These are phyloP conservation scores for Dalbergia cultrata DNA, from an alignment of 306 rosid genomes.

Conservation along the genomic window DNA sequence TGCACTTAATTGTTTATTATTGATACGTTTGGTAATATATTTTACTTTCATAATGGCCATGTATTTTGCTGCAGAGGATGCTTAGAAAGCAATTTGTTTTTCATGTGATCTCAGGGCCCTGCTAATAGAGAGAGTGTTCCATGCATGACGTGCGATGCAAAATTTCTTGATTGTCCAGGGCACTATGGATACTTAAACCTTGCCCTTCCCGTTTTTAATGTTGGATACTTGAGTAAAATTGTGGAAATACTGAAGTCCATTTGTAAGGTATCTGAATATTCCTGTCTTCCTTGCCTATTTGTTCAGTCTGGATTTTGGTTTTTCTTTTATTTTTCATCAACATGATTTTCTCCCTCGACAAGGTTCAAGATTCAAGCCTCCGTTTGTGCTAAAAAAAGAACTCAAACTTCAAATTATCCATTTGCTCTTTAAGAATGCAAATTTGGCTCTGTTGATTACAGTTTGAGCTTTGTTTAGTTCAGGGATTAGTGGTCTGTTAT, in stretches of 20 bases:
- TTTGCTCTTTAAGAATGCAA: conserved; percentile 13
- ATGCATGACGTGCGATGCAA: conserved; percentile 85
- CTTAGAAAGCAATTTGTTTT: neutral
- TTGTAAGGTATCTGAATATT: conserved; percentile 74
- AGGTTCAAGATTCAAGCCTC: conserved; percentile 21
- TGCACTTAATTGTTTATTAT: conserved; percentile 3
- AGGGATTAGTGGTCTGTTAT: conserved; percentile 7
- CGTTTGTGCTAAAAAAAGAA: conserved; percentile 8
- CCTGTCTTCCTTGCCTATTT: conserved; percentile 4
- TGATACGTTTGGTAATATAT: conserved; percentile 26
- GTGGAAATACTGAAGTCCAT: conserved; percentile 85
- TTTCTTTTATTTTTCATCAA: conserved; percentile 27
- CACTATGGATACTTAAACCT: conserved; percentile 83
- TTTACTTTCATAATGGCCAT: conserved; percentile 13
- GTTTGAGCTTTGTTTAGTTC: conserved; percentile 23
- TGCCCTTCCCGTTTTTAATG: conserved; percentile 79
- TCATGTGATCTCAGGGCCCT: conserved; percentile 69
- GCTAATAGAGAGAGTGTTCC: conserved; percentile 59
- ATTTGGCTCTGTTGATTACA: conserved; percentile 18
- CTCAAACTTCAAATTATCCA: neutral
- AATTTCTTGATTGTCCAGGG: conserved; percentile 72
- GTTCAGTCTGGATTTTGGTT: conserved; percentile 27
- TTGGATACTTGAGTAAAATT: conserved; percentile 66
- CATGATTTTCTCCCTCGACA: neutral
- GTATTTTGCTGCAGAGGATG: conserved; percentile 12